Conservation (phyloP, 208 protist genomes). For the Leishmania mexicana region DNA sequence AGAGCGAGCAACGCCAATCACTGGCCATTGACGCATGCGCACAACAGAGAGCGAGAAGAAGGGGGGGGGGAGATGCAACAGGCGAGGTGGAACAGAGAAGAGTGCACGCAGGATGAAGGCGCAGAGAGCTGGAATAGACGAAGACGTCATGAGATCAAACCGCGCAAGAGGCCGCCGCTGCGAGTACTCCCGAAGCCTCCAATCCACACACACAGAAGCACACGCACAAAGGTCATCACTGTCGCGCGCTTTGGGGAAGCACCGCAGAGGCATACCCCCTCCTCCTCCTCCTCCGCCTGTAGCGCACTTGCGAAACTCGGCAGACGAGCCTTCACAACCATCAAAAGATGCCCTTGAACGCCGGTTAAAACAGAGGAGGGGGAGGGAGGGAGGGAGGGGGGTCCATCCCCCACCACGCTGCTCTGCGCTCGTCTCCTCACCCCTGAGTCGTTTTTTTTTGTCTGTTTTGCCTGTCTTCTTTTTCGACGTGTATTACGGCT, state of each 20-base stretch:
- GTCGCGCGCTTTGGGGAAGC: background rate
- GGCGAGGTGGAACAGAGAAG: background rate
- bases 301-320: background rate
- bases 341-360: background rate
- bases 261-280: background rate
- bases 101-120: background rate
- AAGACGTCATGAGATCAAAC: background rate
- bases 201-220: background rate
- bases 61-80: background rate
- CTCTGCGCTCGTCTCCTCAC: background rate
- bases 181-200: background rate
- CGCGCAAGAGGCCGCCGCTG: background rate
- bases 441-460: background rate
- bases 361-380: background rate
- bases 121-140: background rate
- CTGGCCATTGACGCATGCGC: background rate
- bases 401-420: background rate
- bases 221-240: background rate
- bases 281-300: background rate
- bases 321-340: background rate
- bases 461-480: background rate
- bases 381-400: background rate
- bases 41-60: background rate
- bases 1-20: background rate
- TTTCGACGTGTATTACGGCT: background rate